Percentiles rank a stretch among this genome's conserved stretches.
phyloP scores from a whole-genome alignment of 169 alveolate species.

The Plasmodium falciparum region DNA sequence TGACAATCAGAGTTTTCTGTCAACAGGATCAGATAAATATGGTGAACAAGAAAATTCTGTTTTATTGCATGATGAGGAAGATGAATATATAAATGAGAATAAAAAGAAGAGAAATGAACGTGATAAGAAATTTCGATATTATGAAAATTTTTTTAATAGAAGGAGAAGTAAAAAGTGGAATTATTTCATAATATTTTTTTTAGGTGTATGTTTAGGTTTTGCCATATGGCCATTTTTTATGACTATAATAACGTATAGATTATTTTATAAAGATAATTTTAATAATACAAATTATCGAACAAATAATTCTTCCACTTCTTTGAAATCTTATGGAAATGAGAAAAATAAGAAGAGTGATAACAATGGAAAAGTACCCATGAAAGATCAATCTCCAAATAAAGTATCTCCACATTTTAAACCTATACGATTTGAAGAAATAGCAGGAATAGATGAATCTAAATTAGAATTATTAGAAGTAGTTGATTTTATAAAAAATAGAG shows the following conservation, averaged over 20 bases:
- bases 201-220: slow-evolving; percentile 76
- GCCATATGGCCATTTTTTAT: slow-evolving; percentile 78
- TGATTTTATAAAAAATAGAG: slow-evolving; percentile 92
- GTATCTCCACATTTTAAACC: slow-evolving; percentile 75
- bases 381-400: slow-evolving; percentile 44
- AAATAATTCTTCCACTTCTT: slow-evolving; percentile 28
- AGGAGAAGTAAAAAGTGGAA: slow-evolving; percentile 76
- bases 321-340: slow-evolving; percentile 65
- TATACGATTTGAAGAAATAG: slow-evolving; percentile 63
- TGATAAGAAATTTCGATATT: slow-evolving; percentile 24
- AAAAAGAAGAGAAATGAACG: slow-evolving; percentile 21
- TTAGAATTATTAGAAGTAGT: slow-evolving; percentile 95
- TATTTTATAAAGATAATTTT: slow-evolving; percentile 65
- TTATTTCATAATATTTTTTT: slow-evolving; percentile 67
- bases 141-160: slow-evolving; percentile 51
- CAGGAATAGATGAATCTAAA: slow-evolving; percentile 92
- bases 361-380: slow-evolving; percentile 4
- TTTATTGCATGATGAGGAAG: slow-evolving; percentile 28
- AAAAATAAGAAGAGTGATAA: slow-evolving; percentile 56
- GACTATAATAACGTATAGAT: slow-evolving; percentile 72
- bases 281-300: slow-evolving; percentile 60
- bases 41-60: slow-evolving; percentile 52
- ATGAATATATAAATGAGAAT: slow-evolving; percentile 3
- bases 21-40: slow-evolving; percentile 58
- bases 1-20: slow-evolving; percentile 58